phyloP scores from a whole-genome alignment of 495 filamentous ascomycete genomes.

The Lophiotrema nucula region DNA sequence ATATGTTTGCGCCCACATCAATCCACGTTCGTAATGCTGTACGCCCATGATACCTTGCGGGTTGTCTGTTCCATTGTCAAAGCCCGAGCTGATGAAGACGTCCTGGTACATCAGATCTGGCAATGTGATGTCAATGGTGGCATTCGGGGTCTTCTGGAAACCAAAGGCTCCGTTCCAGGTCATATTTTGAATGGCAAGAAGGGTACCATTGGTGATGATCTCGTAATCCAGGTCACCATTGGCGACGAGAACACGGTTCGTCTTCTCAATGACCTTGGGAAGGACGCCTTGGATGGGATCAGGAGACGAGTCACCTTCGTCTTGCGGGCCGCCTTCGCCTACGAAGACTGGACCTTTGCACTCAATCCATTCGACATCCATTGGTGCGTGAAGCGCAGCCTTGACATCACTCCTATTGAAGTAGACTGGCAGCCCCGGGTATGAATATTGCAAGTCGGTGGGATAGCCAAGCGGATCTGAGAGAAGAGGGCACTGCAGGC shows the following conservation, averaged over 20 bases:
- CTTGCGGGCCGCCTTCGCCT: slow-evolving; percentile 29
- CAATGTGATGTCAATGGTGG: slow-evolving; percentile 25
- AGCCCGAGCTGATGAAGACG: slow-evolving; percentile 23
- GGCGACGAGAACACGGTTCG: slow-evolving; percentile 33
- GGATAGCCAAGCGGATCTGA: slow-evolving; percentile 27
- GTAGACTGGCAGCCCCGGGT: slow-evolving; percentile 26
- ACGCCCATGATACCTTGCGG: slow-evolving; percentile 44
- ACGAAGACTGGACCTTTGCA: slow-evolving; percentile 27
- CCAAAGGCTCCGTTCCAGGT: slow-evolving; percentile 28
- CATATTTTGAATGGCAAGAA: slow-evolving; percentile 37
- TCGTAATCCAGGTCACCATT: slow-evolving; percentile 33
- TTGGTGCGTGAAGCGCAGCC: slow-evolving; percentile 31
- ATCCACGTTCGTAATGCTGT: slow-evolving; percentile 39
- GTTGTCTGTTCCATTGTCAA: slow-evolving; percentile 19
- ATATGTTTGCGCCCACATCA: slow-evolving; percentile 41
- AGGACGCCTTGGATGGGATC: slow-evolving; percentile 37
- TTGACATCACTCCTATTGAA: slow-evolving; percentile 35
- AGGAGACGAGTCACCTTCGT: slow-evolving; percentile 30
- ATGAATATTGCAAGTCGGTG: slow-evolving; percentile 22
- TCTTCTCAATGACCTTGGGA: slow-evolving; percentile 35
- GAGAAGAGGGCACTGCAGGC: slow-evolving; percentile 20
- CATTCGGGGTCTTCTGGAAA: slow-evolving; percentile 26
- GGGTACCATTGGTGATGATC: slow-evolving; percentile 34
- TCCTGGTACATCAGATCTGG: slow-evolving; percentile 32
- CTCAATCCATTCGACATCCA: slow-evolving; percentile 30